phyloP scores from a whole-genome alignment of 768 basidiomycete genomes.

The Macrolepiota albuminosa region DNA sequence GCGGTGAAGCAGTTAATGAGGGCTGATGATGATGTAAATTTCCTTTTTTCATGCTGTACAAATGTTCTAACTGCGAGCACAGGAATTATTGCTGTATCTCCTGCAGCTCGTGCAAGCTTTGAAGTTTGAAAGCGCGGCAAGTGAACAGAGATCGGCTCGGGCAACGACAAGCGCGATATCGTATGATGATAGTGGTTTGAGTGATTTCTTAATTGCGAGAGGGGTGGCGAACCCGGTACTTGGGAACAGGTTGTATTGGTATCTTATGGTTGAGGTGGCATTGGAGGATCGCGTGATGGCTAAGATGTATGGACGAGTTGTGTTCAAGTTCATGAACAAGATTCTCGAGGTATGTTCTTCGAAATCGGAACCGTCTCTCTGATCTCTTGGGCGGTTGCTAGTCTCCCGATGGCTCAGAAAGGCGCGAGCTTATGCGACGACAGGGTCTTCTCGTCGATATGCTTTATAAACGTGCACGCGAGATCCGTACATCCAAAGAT shows the following conservation, averaged over 20 bases:
- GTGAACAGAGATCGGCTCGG: conserved; percentile 71
- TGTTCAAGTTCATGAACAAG: conserved; percentile 85
- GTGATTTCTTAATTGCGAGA: conserved; percentile 86
- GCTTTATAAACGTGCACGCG: conserved; percentile 80
- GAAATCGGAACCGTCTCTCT: neutral
- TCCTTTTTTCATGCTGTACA: neutral
- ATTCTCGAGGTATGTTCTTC: conserved; percentile 67
- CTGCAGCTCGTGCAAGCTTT: conserved; percentile 96
- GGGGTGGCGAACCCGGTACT: conserved; percentile 80
- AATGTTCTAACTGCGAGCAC: conserved; percentile 8
- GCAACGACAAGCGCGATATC: conserved; percentile 71
- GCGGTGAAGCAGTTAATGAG: conserved; percentile 87
- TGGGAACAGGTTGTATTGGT: conserved; percentile 95
- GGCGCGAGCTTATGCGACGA: conserved; percentile 83
- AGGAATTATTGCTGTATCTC: conserved; percentile 92
- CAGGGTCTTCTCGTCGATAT: conserved; percentile 89
- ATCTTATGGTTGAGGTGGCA: conserved; percentile 94
- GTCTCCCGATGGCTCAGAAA: conserved; percentile 73
- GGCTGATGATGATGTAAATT: conserved; percentile 89
- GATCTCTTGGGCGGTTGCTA: conserved; percentile 20
- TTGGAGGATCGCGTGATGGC: conserved; percentile 81
- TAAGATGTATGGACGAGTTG: conserved; percentile 91
- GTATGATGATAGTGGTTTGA: conserved; percentile 88
- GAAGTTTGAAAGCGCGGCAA: conserved; percentile 87
- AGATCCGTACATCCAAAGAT: conserved; percentile 87